A percentile compares a stretch with the other conserved stretches of the same genome.
Evolutionary conservation across 1,139 yeast species (phyloP).

Genomic region (Magnusiomyces sp.): DNA sequence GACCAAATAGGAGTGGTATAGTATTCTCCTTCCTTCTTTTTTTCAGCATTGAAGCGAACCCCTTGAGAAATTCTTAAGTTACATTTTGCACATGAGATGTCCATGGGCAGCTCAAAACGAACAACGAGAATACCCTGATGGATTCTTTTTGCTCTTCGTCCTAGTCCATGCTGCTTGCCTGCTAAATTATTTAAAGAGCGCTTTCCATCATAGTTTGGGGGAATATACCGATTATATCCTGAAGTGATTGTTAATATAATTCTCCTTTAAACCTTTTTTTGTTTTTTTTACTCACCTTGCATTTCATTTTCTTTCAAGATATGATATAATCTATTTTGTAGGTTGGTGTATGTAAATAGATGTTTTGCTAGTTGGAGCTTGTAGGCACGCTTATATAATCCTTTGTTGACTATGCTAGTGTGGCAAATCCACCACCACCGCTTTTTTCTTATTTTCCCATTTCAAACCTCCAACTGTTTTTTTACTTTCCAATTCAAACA

Average conservation of each 20-base stretch:
- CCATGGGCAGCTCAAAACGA: slow-evolving; percentile 30
- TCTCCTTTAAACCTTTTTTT: too few relatives aligned
- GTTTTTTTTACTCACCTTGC: slow-evolving; percentile 2
- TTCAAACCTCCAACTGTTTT: background rate
- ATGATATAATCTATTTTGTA: too few relatives aligned
- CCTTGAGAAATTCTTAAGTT: slow-evolving; percentile 27
- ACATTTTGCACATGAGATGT: slow-evolving; percentile 26
- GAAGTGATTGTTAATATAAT: slow-evolving; percentile 9
- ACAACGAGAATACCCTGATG: slow-evolving; percentile 25
- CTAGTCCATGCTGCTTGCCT: slow-evolving; percentile 23
- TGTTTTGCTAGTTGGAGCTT: too few relatives aligned
- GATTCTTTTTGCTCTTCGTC: slow-evolving; percentile 24
- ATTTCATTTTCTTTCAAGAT: background rate
- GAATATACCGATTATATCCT: slow-evolving; percentile 31
- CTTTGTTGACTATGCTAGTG: too few relatives aligned
- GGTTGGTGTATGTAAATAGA: too few relatives aligned
- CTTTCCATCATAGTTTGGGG: slow-evolving; percentile 32
- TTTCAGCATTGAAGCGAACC: slow-evolving; percentile 30
- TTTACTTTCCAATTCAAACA: background rate
- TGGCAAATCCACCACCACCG: background rate
- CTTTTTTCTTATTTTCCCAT: background rate
- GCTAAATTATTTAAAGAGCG: slow-evolving; percentile 26
- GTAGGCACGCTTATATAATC: too few relatives aligned
- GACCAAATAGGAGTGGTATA: slow-evolving; percentile 28
- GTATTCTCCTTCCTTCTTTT: slow-evolving; percentile 26